A percentile compares a stretch with the other conserved stretches of the same genome.
phyloP scores from a whole-genome alignment of 257 asterid species.

The Paulownia fortunei region DNA sequence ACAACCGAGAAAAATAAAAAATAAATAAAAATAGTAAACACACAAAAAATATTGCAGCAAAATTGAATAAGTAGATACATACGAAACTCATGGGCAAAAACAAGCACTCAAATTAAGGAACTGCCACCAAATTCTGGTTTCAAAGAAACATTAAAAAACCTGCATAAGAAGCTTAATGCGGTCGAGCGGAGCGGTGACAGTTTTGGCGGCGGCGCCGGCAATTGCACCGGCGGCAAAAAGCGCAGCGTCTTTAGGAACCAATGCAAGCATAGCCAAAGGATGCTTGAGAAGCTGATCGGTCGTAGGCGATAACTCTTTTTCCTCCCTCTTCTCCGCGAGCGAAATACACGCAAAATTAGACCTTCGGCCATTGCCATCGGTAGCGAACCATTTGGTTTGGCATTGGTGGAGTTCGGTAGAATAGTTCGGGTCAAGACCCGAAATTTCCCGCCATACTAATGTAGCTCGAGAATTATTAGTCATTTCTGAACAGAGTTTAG shows the following conservation, averaged over 20 bases:
- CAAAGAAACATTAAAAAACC: conserved; percentile 46
- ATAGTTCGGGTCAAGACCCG: conserved; percentile 52
- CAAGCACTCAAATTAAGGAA: background rate
- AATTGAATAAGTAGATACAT: too few relatives aligned
- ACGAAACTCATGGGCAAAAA: background rate
- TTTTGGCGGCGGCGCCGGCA: conserved; percentile 91
- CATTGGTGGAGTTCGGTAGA: conserved; percentile 39
- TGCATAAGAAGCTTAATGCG: conserved; percentile 95
- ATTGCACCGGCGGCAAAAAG: conserved; percentile 94
- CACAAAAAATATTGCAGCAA: background rate
- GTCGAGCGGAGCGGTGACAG: conserved; percentile 95
- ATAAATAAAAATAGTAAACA: background rate
- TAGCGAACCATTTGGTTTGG: conserved; percentile 31
- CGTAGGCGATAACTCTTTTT: conserved; percentile 60
- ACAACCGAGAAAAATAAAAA: background rate
- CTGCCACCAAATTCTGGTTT: conserved; percentile 1
- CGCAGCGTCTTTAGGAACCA: conserved; percentile 83
- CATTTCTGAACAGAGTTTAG: conserved; percentile 38
- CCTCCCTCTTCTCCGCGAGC: conserved; percentile 56
- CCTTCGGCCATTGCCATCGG: conserved; percentile 29
- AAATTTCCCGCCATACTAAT: conserved; percentile 61
- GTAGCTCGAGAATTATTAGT: conserved; percentile 40
- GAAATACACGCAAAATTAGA: conserved; percentile 73
- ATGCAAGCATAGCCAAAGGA: conserved; percentile 76
- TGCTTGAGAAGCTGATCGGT: conserved; percentile 71